Evolutionary conservation across 2,329 filamentous ascomycete genomes (phyloP).

Genomic region (Fonsecaea pedrosoi): DNA sequence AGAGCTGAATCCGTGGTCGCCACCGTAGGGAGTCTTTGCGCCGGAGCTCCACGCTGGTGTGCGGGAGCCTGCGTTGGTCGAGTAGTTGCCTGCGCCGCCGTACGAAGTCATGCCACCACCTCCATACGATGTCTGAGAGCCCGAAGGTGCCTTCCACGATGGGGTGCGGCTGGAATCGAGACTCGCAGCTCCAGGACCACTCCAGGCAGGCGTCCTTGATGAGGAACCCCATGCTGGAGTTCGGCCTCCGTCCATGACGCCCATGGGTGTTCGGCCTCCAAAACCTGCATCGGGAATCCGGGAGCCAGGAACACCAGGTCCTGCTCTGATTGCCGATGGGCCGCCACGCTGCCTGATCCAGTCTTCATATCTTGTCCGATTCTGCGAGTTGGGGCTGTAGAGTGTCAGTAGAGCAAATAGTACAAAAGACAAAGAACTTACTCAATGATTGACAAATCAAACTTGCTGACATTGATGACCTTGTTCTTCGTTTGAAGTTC

Average conservation of each 20-base stretch:
- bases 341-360: slow-evolving; percentile 38
- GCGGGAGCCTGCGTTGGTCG: slow-evolving; percentile 58
- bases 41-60: slow-evolving; percentile 78
- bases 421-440: slow-evolving; percentile 50
- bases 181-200: slow-evolving; percentile 35
- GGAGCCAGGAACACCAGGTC: slow-evolving; percentile 48
- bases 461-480: slow-evolving; percentile 82
- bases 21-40: slow-evolving; percentile 68
- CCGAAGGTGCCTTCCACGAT: slow-evolving; percentile 64
- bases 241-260: slow-evolving; percentile 65
- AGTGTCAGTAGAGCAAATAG: slow-evolving; percentile 35
- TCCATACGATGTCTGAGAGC: slow-evolving; percentile 64
- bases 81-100: slow-evolving; percentile 59
- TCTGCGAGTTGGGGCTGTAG: slow-evolving; percentile 33
- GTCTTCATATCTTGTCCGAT: slow-evolving; percentile 38
- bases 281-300: slow-evolving; percentile 59
- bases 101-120: slow-evolving; percentile 74
- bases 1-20: slow-evolving; percentile 63
- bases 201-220: slow-evolving; percentile 49
- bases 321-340: slow-evolving; percentile 33
- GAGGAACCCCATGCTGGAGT: slow-evolving; percentile 77
- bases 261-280: slow-evolving; percentile 73
- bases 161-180: slow-evolving; percentile 54
- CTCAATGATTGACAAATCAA: slow-evolving; percentile 84
- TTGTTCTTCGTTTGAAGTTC: slow-evolving; percentile 96